These are phyloP conservation scores for Scedosporium aurantiacum DNA, from an alignment of 2,329 filamentous ascomycete genomes.

Conservation along the genomic window DNA sequence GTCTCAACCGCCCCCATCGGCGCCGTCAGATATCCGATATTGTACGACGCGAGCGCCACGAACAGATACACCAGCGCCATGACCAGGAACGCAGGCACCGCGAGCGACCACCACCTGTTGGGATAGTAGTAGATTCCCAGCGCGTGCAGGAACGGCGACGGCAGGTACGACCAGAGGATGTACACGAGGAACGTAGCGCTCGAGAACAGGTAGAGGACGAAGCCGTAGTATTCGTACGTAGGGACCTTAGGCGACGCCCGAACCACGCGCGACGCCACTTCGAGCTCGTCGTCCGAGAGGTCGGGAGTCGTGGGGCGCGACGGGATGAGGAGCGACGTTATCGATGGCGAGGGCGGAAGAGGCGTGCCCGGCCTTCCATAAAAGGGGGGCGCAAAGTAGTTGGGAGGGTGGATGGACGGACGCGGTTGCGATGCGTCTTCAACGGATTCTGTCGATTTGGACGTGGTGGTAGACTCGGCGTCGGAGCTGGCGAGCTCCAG, in stretches of 20 bases:
- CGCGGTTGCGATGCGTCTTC: neutral
- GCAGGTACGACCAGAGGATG: constrained; percentile 78
- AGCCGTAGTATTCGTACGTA: constrained; percentile 99
- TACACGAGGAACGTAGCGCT: constrained; percentile 67
- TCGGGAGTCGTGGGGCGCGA: constrained; percentile 91
- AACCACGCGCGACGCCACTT: constrained; percentile 69
- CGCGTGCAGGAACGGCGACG: constrained; percentile 81
- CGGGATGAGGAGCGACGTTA: constrained; percentile 82
- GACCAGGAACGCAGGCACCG: constrained; percentile 81
- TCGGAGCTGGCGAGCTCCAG: constrained; percentile 5
- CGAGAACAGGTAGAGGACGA: constrained; percentile 87
- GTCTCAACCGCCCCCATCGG: constrained; percentile 73
- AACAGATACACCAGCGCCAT: constrained; percentile 88
- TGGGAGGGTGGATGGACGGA: constrained; percentile 14
- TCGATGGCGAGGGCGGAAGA: constrained; percentile 78
- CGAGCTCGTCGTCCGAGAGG: constrained; percentile 75
- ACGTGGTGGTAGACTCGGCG: constrained; percentile 3
- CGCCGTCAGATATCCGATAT: constrained; percentile 78
- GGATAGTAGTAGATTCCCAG: constrained; percentile 96
- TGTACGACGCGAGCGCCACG: constrained; percentile 82
- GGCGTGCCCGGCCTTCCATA: constrained; percentile 96
- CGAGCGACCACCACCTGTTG: constrained; percentile 94
- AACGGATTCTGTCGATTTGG: neutral
- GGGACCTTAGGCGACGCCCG: constrained; percentile 85
- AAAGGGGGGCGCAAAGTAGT: constrained; percentile 69